phyloP scores from a whole-genome alignment of 2,329 filamentous ascomycete species.

The Calcarisporium arbuscula region DNA sequence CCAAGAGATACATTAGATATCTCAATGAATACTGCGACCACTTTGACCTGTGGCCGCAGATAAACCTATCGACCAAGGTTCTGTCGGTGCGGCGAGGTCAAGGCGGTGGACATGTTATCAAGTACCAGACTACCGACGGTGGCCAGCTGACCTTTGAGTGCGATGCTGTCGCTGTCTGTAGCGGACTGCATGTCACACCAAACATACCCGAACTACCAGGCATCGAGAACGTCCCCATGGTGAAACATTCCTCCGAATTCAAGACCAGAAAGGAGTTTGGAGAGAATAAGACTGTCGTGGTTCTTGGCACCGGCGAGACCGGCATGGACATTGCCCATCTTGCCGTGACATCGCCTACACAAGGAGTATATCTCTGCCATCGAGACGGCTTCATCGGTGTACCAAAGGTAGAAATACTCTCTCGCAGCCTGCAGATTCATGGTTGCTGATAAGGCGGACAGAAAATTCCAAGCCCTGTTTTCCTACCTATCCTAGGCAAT shows the following conservation, averaged over 20 bases:
- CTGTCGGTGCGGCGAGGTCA: conserved; percentile 15
- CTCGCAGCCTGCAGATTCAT: neutral
- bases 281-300: conserved; percentile 28
- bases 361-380: conserved; percentile 33
- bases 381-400: conserved; percentile 27
- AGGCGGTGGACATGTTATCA: conserved; percentile 18
- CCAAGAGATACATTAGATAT: conserved; percentile 30
- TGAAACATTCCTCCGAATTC: conserved; percentile 36
- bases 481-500: too few relatives aligned
- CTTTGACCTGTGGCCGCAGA: conserved; percentile 30
- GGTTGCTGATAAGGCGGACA: too few relatives aligned
- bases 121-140: conserved; percentile 9
- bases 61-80: conserved; percentile 25
- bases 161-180: conserved; percentile 37
- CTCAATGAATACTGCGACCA: conserved; percentile 30
- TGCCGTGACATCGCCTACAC: conserved; percentile 31
- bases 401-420: conserved; percentile 5
- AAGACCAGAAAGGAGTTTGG: conserved; percentile 33
- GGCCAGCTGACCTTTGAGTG: conserved; percentile 24
- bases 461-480: too few relatives aligned
- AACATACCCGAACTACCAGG: conserved; percentile 30
- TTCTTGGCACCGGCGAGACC: conserved; percentile 37
- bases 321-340: conserved; percentile 34
- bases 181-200: conserved; percentile 33
- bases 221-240: conserved; percentile 24